Base-by-base conservation (phyloP, 306 rosid species). In the Glycine latifolia region DNA sequence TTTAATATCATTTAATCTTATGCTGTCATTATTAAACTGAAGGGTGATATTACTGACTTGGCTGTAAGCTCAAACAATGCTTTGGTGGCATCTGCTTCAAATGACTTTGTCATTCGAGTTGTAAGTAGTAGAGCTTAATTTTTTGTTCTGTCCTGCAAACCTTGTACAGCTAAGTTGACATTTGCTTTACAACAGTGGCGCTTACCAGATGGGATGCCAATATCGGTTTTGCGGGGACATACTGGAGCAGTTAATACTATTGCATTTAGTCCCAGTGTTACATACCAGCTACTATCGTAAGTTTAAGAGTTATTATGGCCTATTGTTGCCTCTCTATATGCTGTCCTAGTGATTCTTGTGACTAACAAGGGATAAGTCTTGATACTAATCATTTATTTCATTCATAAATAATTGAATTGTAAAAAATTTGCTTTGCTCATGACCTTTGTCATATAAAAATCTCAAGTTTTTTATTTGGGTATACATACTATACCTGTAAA, bases 51-150 rank as follows among this genome's bases (percentile, higher is more conserved):
- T 76, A 92, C 97, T 77, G 97, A 92, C 85, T 85, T 92, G 89
- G 88, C 88, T 49, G 88, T 85, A 73, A 85, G 88, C 86, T 85
- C 86, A 77, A 92, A 92, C 87, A 92, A 92, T 72, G 91, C 87
- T 78, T 80, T 91, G 90, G 98, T 94, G 87, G 98, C 98, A 80
- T 94, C 98, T 89, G 92, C 94, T 50, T 91, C 98, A 79, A 94
- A 94, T 89, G 98, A 94, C 76, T 94, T 86, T 86, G 88, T 87
- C 80, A 90, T 94, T 87, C 90, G 98, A 86, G 97, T 94, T 85
- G 98, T 94, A 89, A 82, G 97, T 87, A 76, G 87, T 82, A 65
- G 82, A 59, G 35, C 70, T 67, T 50, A 56, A 71, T 65, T 11
- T 67, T 47, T 58, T 62, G 72, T 58, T 63, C 70, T 49, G 37